These are phyloP conservation scores for Rhodotorula sp. DNA, from an alignment of 1,284 basidiomycete genomes.

Conservation along the genomic window DNA sequence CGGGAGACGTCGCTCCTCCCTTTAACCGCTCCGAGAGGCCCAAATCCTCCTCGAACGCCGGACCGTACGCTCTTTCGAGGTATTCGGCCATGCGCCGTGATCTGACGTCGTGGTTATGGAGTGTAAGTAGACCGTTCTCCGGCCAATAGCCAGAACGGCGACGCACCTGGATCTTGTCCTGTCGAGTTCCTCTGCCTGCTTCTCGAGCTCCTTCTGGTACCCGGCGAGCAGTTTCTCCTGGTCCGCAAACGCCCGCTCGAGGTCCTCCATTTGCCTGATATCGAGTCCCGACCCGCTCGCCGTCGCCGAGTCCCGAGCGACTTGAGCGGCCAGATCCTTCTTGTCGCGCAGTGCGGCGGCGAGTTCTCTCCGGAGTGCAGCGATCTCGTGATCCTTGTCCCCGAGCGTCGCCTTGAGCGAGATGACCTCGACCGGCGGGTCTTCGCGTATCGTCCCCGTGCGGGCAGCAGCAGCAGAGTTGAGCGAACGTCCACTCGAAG, in stretches of 20 bases:
- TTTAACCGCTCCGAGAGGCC: slow-evolving; percentile 8
- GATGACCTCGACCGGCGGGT: neutral
- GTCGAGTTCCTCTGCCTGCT: slow-evolving; percentile 17
- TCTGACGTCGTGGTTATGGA: neutral
- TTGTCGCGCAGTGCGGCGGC: slow-evolving; percentile 8
- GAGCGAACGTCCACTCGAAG: slow-evolving; percentile 2
- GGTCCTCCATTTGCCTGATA: slow-evolving; percentile 29
- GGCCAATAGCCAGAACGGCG: too few relatives aligned
- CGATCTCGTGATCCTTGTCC: slow-evolving; percentile 23
- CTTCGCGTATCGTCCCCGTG: neutral
- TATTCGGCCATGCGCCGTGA: slow-evolving; percentile 22
- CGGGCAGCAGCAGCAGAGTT: neutral
- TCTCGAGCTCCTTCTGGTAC: slow-evolving; percentile 36
- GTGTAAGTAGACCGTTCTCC: neutral
- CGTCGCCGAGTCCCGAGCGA: neutral
- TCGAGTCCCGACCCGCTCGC: slow-evolving; percentile 12
- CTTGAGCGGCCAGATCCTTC: slow-evolving; percentile 1
- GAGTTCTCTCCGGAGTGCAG: slow-evolving; percentile 12
- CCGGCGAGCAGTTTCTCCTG: slow-evolving; percentile 24
- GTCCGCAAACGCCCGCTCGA: slow-evolving; percentile 21
- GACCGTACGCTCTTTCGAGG: slow-evolving; percentile 28
- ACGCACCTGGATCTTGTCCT: slow-evolving; percentile 20
- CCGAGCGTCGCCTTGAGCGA: neutral
- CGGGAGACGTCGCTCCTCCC: slow-evolving; percentile 8
- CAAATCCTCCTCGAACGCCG: slow-evolving; percentile 26